Evolutionary conservation across 345 rosid species (phyloP).

Genomic region (Salix caprea): DNA sequence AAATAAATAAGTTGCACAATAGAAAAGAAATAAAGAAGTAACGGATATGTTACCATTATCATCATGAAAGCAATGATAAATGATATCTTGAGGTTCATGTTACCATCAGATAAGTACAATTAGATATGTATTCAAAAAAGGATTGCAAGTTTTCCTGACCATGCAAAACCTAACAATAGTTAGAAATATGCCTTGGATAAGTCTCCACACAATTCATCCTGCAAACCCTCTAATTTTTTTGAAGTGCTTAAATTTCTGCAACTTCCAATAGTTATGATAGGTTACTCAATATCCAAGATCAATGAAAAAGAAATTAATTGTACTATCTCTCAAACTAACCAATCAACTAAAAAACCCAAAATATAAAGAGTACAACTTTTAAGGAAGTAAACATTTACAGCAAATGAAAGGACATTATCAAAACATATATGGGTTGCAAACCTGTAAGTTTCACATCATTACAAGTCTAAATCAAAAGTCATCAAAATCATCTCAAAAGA

Average conservation of each 20-base stretch:
- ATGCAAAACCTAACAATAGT: constrained; percentile 3
- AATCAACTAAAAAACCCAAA: not conserved
- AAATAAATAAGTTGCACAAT: too few species aligned
- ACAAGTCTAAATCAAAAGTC: not conserved
- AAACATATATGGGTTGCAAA: constrained; percentile 6
- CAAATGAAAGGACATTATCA: not conserved
- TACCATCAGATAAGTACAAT: constrained; percentile 10
- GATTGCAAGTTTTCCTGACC: constrained; percentile 12
- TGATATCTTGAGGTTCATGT: not conserved
- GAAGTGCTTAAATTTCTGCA: constrained; percentile 2
- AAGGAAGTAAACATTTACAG: not conserved
- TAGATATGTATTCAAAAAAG: constrained; percentile 11
- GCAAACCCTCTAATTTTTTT: constrained; percentile 5
- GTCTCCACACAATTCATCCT: constrained; percentile 3
- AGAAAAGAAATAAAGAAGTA: too few species aligned
- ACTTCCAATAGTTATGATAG: constrained; percentile 12
- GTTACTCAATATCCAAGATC: constrained; percentile 34
- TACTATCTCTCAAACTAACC: not conserved
- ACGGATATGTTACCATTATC: not conserved
- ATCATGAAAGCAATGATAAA: constrained; percentile 8
- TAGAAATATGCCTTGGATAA: not conserved
- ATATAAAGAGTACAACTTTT: not conserved
- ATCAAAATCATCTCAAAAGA: constrained; percentile 4
- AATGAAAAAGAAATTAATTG: constrained; percentile 9
- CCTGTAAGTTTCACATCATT: constrained; percentile 13